Percentiles rank a stretch among this genome's conserved stretches.
Conservation (phyloP, 1,139 yeast species). For the Magnusiomyces paraingens region DNA sequence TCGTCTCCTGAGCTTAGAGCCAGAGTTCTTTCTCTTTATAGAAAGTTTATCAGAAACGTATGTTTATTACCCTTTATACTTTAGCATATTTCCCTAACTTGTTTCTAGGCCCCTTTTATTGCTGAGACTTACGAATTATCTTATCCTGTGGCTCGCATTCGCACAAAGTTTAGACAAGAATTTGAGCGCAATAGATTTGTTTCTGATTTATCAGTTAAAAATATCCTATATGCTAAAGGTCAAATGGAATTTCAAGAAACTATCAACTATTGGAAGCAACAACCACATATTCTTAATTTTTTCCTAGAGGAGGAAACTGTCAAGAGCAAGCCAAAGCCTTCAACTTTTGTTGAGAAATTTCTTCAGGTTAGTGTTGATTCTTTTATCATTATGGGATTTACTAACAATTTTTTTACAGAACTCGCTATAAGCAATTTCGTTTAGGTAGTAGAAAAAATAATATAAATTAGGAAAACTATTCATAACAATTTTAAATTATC, state of each 20-base stretch:
- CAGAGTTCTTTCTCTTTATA: conserved; percentile 65
- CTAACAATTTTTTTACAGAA: conserved; percentile 1
- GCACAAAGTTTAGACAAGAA: conserved; percentile 83
- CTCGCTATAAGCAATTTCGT: conserved; percentile 19
- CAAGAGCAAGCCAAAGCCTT: conserved; percentile 28
- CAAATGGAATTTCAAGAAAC: conserved; percentile 90
- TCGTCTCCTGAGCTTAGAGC: conserved; percentile 54
- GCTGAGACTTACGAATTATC: conserved; percentile 69
- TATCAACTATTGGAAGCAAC: conserved; percentile 87
- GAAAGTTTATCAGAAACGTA: conserved; percentile 57
- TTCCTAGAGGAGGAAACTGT: conserved; percentile 56
- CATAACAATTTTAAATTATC: not conserved
- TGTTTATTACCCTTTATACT: conserved; percentile 10
- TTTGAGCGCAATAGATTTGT: conserved; percentile 81
- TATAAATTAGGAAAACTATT: not conserved
- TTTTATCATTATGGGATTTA: not conserved
- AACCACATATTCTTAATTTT: conserved; percentile 76
- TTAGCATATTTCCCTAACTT: not conserved
- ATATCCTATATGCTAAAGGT: conserved; percentile 70
- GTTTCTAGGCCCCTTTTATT: conserved; percentile 37
- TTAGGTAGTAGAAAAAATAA: conserved; percentile 4
- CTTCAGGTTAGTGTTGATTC: conserved; percentile 31
- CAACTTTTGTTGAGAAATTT: conserved; percentile 57
- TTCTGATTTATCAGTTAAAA: conserved; percentile 55
- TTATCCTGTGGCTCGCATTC: conserved; percentile 73